Evolutionary conservation across 805 yeast species (phyloP).

Genomic region (Hanseniaspora pseudoguilliermondii): DNA sequence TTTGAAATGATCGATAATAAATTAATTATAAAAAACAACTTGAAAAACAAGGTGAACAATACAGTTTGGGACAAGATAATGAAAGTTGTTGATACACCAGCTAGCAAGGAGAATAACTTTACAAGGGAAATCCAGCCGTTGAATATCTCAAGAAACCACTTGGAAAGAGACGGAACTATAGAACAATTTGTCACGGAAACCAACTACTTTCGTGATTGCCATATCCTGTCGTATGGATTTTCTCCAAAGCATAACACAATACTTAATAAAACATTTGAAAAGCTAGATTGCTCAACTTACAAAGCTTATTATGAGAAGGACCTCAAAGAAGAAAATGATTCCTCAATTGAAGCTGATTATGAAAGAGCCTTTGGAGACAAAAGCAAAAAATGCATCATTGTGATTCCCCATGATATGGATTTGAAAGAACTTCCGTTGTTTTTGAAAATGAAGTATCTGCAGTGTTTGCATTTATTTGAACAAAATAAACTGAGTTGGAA

Average conservation of each 20-base stretch:
- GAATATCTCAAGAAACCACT: neutral
- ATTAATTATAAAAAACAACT: conserved; percentile 5
- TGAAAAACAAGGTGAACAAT: conserved; percentile 5
- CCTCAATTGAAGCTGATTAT: neutral
- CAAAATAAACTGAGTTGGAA: neutral
- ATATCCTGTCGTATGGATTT: conserved; percentile 8
- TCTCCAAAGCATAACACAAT: conserved; percentile 1
- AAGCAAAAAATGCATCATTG: neutral
- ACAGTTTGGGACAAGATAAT: conserved; percentile 12
- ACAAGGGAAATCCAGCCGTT: neutral
- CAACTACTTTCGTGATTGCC: conserved; percentile 3
- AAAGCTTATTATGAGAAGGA: neutral
- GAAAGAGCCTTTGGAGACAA: neutral
- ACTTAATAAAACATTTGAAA: conserved; percentile 3
- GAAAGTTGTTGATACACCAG: neutral
- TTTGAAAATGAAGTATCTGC: neutral
- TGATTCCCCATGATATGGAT: conserved; percentile 1
- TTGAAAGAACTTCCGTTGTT: neutral
- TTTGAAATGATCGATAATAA: conserved; percentile 11
- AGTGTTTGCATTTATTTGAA: neutral
- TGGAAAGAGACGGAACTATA: neutral
- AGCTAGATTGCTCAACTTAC: neutral
- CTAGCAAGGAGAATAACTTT: neutral
- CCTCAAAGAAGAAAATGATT: neutral
- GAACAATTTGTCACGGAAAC: neutral